A percentile compares a stretch with the other conserved stretches of the same genome.
phyloP scores from a whole-genome alignment of 2,329 filamentous ascomycete species.

The Aureobasidium sp. region DNA sequence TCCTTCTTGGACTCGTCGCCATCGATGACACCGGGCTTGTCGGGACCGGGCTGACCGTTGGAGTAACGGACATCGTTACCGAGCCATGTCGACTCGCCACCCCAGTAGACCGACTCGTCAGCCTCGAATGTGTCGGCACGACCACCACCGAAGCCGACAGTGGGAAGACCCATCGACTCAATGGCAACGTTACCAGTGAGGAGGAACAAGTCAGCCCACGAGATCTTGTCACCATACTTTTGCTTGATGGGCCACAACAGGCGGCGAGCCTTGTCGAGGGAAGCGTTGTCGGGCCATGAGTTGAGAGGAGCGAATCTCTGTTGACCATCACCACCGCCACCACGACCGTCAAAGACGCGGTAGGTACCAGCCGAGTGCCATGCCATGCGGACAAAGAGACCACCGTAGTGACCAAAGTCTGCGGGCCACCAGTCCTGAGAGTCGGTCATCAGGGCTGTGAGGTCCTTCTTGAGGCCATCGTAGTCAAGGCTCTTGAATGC shows the following conservation, averaged over 20 bases:
- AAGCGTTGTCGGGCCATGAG: conserved; percentile 75
- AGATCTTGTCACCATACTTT: conserved; percentile 77
- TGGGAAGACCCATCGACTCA: conserved; percentile 68
- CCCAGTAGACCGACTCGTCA: conserved; percentile 72
- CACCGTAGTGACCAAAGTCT: conserved; percentile 74
- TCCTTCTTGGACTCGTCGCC: conserved; percentile 36
- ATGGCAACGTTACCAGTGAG: conserved; percentile 70
- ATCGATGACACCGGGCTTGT: conserved; percentile 37
- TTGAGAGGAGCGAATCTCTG: conserved; percentile 76
- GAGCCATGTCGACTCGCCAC: conserved; percentile 66
- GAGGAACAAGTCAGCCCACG: conserved; percentile 67
- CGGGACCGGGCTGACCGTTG: conserved; percentile 43
- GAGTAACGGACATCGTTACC: conserved; percentile 66
- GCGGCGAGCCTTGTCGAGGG: conserved; percentile 72
- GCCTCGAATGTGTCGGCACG: conserved; percentile 68
- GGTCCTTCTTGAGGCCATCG: conserved; percentile 64
- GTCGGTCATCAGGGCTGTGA: conserved; percentile 65
- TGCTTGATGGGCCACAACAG: conserved; percentile 77
- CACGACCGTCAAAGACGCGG: conserved; percentile 66
- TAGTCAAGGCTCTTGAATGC: conserved; percentile 70
- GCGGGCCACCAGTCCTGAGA: conserved; percentile 78
- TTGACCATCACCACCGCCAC: conserved; percentile 66
- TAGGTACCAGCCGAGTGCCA: conserved; percentile 79
- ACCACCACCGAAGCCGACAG: conserved; percentile 67
- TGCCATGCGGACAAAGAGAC: conserved; percentile 72